phyloP scores from a whole-genome alignment of 83 land plant genomes.

The Larix sibirica region DNA sequence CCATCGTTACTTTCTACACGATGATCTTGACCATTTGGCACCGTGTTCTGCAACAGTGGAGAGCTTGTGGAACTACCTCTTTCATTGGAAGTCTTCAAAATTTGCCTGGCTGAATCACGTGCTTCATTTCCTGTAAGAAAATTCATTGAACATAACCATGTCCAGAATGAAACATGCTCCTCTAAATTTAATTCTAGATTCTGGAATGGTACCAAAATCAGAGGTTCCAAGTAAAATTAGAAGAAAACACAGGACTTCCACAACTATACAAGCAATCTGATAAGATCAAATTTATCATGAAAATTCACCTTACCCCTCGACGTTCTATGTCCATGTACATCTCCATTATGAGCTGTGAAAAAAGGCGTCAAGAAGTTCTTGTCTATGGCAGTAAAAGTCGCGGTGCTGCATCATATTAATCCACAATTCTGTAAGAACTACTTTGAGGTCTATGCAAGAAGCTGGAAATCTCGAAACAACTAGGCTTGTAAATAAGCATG shows the following conservation, averaged over 20 bases:
- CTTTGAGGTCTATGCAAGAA: not conserved
- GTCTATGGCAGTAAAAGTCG: constrained; percentile 79
- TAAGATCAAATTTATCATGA: not conserved
- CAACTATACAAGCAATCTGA: not conserved
- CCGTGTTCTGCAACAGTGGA: constrained; percentile 7
- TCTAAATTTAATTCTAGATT: not conserved
- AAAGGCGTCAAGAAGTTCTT: constrained; percentile 91
- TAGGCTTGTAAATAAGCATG: not conserved
- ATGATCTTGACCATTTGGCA: not conserved
- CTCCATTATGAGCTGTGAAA: constrained; percentile 75
- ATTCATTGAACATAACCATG: not conserved
- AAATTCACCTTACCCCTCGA: not conserved
- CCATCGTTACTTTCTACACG: not conserved
- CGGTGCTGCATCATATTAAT: constrained; percentile 65
- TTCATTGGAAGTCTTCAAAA: not conserved
- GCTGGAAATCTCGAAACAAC: not conserved
- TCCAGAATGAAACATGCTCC: not conserved
- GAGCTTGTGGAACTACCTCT: not conserved
- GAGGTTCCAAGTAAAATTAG: not conserved
- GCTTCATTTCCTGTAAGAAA: constrained; percentile 6
- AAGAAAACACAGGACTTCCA: not conserved
- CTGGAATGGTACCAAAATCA: not conserved
- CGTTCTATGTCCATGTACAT: constrained; percentile 30
- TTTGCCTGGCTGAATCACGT: not conserved
- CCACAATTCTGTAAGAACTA: not conserved